Base-by-base conservation (phyloP, 208 protist genomes). In the Leishmania turanica region DNA sequence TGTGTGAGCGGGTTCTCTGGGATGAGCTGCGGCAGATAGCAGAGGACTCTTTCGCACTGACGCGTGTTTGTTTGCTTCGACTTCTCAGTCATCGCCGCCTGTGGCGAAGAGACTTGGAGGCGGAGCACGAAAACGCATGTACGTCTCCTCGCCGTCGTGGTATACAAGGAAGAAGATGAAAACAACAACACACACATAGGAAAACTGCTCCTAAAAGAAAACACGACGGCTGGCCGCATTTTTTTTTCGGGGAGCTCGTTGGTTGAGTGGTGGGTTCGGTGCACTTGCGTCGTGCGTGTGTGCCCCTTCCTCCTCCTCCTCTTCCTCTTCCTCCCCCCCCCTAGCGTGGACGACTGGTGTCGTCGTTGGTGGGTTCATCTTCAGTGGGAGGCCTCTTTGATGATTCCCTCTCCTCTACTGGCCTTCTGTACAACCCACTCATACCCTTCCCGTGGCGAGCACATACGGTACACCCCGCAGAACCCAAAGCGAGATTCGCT, bases 381-480 rank as follows among this genome's bases (percentile, higher is more conserved):
- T 40, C 62, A 7, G 62, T 7, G 8, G 13, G 62, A 21, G 62
- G 31, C 31, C 31, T 19, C 9, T 17, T 40, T 40, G 62, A 68
- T 8, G 3, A 68, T 5, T 31, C 31, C 62, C 62, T 66, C 7
- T 77, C 66, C 79, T 60, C 64, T 42, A 72, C 73, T 84, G 27
- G 75, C 24, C 11, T 45, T n/a, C 1, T 31, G 17, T 9, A 15
- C 19, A 42, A 68, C 40, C n/a, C 34, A 5, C 40, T 4, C 40
- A 66, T 37, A 77, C 31, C 40, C 34, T 24, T 37, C 24, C 27
- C 7, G 7, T 34, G 8, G 31, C 31, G n/a, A 66, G 1, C 31
- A 66, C 62, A 40, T 11, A 40, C 60, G 40, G 40, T 31, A 40
- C 58, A 17, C 58, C 27, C 58, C 58, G 15, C 58, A 64, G n/a